Evolutionary conservation across 495 filamentous ascomycete genomes (phyloP).

Genomic region (Hypoxylon subgilvum): DNA sequence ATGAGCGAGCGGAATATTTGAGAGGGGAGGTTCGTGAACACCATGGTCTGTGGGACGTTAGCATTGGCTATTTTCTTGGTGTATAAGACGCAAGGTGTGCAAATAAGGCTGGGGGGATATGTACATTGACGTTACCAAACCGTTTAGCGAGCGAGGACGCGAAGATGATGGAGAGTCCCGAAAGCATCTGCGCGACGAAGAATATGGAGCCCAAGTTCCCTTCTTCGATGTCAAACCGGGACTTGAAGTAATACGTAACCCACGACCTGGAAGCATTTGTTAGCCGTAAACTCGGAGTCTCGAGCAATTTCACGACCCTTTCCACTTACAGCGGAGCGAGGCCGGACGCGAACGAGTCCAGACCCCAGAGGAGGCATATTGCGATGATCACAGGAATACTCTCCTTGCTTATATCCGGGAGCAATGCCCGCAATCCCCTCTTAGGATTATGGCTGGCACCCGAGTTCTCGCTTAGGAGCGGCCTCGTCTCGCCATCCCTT

Average conservation of each 20-base stretch:
- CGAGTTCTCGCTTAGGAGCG: constrained; percentile 13
- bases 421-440: constrained; percentile 25
- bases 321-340: constrained; percentile 62
- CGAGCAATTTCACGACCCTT: not conserved
- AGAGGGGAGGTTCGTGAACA: constrained; percentile 55
- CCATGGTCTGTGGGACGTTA: constrained; percentile 48
- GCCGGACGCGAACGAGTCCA: constrained; percentile 80
- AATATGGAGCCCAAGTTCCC: constrained; percentile 72
- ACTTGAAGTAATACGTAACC: constrained; percentile 78
- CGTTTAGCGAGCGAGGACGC: constrained; percentile 75
- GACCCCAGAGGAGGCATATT: constrained; percentile 73
- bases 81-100: not conserved
- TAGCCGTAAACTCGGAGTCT: not conserved
- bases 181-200: constrained; percentile 54
- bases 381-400: constrained; percentile 66
- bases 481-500: constrained; percentile 19
- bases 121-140: constrained; percentile 73
- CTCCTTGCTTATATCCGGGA: constrained; percentile 63
- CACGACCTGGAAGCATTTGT: constrained; percentile 51
- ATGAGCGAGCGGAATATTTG: constrained; percentile 51
- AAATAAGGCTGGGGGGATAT: not conserved
- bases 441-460: not conserved
- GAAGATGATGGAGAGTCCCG: constrained; percentile 53
- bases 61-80: not conserved
- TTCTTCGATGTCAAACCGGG: constrained; percentile 73